Evolutionary conservation across 129 eudicot species (phyloP), one percentile per base, ranked within the genome.

Genomic region (Flaveria sonorensis): DNA sequence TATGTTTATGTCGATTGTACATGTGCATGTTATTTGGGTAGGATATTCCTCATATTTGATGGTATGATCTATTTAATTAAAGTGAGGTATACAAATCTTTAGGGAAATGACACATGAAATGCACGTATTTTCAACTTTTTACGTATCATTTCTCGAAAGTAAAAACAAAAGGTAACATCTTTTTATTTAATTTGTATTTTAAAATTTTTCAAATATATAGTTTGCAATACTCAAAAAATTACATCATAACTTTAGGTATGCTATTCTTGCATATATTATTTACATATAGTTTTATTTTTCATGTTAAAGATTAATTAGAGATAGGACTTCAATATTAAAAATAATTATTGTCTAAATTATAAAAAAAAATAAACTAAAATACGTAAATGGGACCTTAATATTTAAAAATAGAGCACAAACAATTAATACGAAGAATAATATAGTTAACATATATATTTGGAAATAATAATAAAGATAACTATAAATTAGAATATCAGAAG

Each of bases 41-140:
- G 62, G 62, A 19, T 61, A n/a, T 61, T 26, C 2, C 40, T 61
- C 68, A 12, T 61, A 61, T 61, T 61, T 13, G 68, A 55, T 45
- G 50, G 50, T 45, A 45, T 45, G 50, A 15, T 10, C 8, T 70
- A 48, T 48, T 70, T 24, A 1, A 48, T 50, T 64, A 47, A 18
- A 63, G 71, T 64, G 79, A 64, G 23, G 51, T 48, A 52, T 48
- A 16, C 32, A 62, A 62, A 62, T 23, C 52, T 75, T 36, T 48
- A 64, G 16, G 11, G 72, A 12, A 73, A 19, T 53, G 39, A 48
- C 79, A 75, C 72, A 52, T 75, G 72, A 75, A 63, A 75, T 64
- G 32, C 36, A 60, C 19, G 21, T 63, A 43, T 24, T 75, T 75
- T 75, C 64, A 12, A 61, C 51, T n/a, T 36, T 75, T 64, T 65